Percentiles rank a stretch among this genome's conserved stretches.
These are phyloP conservation scores for Candida khao-thaluensis DNA, from an alignment of 805 yeast species.

Conservation along the genomic window DNA sequence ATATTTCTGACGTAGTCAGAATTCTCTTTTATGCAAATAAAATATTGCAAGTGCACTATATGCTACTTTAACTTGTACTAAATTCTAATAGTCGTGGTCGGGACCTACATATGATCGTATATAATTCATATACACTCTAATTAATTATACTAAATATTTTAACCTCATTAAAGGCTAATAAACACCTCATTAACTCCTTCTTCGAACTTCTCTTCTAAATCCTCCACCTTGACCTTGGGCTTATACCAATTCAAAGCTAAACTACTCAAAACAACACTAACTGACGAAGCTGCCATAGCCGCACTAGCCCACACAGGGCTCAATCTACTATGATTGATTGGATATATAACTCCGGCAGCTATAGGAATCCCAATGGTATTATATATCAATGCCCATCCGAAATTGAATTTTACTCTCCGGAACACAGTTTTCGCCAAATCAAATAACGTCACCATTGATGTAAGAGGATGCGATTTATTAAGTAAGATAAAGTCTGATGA, in stretches of 20 bases:
- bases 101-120: neutral
- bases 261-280: constrained; percentile 59
- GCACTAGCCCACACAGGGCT: constrained; percentile 68
- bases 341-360: constrained; percentile 67
- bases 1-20: constrained; percentile 34
- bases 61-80: too few relatives aligned
- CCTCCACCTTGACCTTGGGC: constrained; percentile 31
- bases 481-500: constrained; percentile 73
- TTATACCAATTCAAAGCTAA: constrained; percentile 48
- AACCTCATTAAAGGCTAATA: neutral
- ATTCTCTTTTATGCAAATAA: too few relatives aligned
- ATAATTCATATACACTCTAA: too few relatives aligned
- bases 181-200: constrained; percentile 14
- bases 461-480: constrained; percentile 49
- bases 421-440: constrained; percentile 51
- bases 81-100: too few relatives aligned
- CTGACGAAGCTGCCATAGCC: constrained; percentile 61
- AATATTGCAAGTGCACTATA: too few relatives aligned
- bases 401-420: constrained; percentile 54
- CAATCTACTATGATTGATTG: constrained; percentile 50
- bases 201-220: constrained; percentile 9
- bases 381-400: constrained; percentile 59
- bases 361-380: constrained; percentile 59
- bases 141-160: too few relatives aligned
- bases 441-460: constrained; percentile 54